Evolutionary conservation across 176 grass and related monocot species (phyloP).

Genomic region (Triticum urartu): DNA sequence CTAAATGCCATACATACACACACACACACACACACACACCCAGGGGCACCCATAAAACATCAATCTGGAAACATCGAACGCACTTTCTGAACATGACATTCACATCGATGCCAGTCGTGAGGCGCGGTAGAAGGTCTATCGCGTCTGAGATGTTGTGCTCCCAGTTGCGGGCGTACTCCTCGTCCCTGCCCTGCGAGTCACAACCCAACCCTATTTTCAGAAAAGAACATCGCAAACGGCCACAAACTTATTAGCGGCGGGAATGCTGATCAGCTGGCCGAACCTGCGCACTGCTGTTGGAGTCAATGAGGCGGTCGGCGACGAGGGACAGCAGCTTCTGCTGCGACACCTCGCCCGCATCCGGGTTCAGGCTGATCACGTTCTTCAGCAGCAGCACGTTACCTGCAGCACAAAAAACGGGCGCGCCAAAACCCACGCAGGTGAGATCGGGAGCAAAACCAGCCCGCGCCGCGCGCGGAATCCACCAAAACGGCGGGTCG

Average conservation of each 20-base stretch:
- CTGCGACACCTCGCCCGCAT: constrained; percentile 83
- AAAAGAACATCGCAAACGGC: not conserved
- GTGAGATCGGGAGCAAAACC: not conserved
- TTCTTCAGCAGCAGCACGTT: constrained; percentile 96
- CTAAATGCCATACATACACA: not conserved
- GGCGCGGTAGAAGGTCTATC: constrained; percentile 76
- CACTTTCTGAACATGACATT: constrained; percentile 95
- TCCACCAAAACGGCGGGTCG: not conserved
- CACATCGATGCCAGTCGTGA: constrained; percentile 80
- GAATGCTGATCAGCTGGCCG: not conserved
- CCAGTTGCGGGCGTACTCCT: constrained; percentile 70
- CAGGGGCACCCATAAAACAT: not conserved
- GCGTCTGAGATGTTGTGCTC: constrained; percentile 84
- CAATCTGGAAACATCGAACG: constrained; percentile 14
- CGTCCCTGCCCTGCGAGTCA: constrained; percentile 57
- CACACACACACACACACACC: not conserved
- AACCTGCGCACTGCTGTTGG: constrained; percentile 79
- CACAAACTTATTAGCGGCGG: too few species aligned
- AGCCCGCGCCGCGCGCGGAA: not conserved
- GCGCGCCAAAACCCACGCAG: constrained; percentile 1
- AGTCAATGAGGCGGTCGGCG: constrained; percentile 85
- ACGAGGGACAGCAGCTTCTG: constrained; percentile 94
- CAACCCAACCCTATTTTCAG: not conserved
- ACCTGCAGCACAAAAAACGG: constrained; percentile 29
- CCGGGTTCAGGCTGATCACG: constrained; percentile 73